Conservation (phyloP, 2,329 filamentous ascomycete genomes). For the Aspergillus aculeatus region DNA sequence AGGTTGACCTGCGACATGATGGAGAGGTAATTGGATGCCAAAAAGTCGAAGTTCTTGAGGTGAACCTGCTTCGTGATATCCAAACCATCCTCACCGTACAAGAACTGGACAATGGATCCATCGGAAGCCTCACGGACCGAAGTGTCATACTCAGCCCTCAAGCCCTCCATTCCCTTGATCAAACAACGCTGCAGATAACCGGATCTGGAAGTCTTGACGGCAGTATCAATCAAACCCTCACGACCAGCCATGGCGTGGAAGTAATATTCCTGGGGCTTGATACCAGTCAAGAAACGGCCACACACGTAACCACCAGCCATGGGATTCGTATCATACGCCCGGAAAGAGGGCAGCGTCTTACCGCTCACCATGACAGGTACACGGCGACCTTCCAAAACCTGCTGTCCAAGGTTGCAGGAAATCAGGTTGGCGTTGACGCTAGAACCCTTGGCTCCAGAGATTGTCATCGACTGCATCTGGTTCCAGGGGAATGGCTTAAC, state of each 20-base stretch:
- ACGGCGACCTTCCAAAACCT: slow-evolving; percentile 89
- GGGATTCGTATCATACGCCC: slow-evolving; percentile 83
- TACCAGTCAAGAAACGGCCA: slow-evolving; percentile 95
- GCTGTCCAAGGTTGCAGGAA: slow-evolving; percentile 94
- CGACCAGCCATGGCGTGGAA: slow-evolving; percentile 99
- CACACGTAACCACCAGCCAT: slow-evolving; percentile 91
- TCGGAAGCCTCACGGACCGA: slow-evolving; percentile 86
- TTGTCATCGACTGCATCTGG: slow-evolving; percentile 99
- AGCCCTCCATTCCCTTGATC: slow-evolving; percentile 97
- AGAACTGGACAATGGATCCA: slow-evolving; percentile 87
- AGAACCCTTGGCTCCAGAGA: slow-evolving; percentile 90
- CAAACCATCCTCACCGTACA: slow-evolving; percentile 94
- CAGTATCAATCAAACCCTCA: slow-evolving; percentile 97
- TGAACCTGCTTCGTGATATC: slow-evolving; percentile 95
- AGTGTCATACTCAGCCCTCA: slow-evolving; percentile 88
- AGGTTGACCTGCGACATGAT: slow-evolving; percentile 75
- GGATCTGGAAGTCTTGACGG: slow-evolving; percentile 95
- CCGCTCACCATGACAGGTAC: slow-evolving; percentile 98
- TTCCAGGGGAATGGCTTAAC: slow-evolving; percentile 93
- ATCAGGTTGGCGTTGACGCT: slow-evolving; percentile 95
- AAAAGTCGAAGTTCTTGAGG: slow-evolving; percentile 83
- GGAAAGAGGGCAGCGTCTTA: slow-evolving; percentile 92
- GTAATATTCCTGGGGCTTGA: slow-evolving; percentile 96
- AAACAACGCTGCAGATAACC: slow-evolving; percentile 95
- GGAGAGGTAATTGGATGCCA: slow-evolving; percentile 80